phyloP scores from a whole-genome alignment of 306 rosid genomes.

The Leucaena leucocephala region DNA sequence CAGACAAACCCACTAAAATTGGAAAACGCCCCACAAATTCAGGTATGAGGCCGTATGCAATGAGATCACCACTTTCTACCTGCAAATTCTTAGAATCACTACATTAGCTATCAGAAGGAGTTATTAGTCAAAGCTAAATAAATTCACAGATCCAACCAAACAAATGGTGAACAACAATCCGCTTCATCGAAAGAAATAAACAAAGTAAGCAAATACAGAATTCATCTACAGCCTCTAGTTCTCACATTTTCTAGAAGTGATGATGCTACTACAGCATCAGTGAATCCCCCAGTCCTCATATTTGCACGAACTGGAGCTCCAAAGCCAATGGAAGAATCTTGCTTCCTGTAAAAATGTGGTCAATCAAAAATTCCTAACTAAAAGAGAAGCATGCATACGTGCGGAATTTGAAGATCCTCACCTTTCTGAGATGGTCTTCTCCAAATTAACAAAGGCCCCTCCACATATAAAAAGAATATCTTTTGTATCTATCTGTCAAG shows the following conservation, averaged over 20 bases:
- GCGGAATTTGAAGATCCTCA: conserved; percentile 30
- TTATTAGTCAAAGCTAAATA: conserved; percentile 27
- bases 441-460: conserved; percentile 72
- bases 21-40: conserved; percentile 83
- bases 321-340: conserved; percentile 78
- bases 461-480: conserved; percentile 74
- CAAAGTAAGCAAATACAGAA: conserved; percentile 16
- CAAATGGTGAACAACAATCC: conserved; percentile 4
- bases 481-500: conserved; percentile 61
- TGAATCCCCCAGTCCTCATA: conserved; percentile 50
- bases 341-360: conserved; percentile 44
- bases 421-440: conserved; percentile 76
- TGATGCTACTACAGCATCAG: conserved; percentile 55
- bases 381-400: conserved; percentile 15
- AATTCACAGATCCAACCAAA: neutral
- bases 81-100: conserved; percentile 40
- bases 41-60: conserved; percentile 74
- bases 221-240: conserved; percentile 31
- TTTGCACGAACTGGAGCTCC: conserved; percentile 73
- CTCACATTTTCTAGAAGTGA: conserved; percentile 72
- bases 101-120: conserved; percentile 29
- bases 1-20: conserved; percentile 62
- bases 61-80: conserved; percentile 75
- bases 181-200: neutral
- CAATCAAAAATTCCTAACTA: conserved; percentile 9